These are phyloP conservation scores for Micractinium sp. DNA, from an alignment of 139 green algal genomes.

Conservation along the genomic window DNA sequence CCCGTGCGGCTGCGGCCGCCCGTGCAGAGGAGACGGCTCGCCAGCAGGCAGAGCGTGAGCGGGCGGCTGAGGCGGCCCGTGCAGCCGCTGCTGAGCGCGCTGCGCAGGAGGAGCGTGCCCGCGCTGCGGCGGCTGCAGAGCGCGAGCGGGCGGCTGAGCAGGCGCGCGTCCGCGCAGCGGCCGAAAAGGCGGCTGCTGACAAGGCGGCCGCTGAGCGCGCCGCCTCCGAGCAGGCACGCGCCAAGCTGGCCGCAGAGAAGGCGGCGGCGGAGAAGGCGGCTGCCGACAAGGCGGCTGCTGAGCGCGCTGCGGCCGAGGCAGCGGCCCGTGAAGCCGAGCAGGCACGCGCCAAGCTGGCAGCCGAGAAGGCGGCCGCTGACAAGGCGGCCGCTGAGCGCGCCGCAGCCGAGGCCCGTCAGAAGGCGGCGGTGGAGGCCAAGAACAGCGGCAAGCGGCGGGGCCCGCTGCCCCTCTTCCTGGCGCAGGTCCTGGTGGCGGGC, in stretches of 20 bases:
- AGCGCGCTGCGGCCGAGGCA: background rate
- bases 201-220: background rate
- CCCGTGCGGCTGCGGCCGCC: background rate
- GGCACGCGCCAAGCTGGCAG: background rate
- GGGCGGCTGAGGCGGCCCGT: background rate
- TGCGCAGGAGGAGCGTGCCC: background rate
- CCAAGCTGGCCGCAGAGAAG: background rate
- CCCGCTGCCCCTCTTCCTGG: constrained; percentile 32
- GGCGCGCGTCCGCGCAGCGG: background rate
- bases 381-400: constrained; percentile 8
- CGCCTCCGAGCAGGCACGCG: constrained; percentile 3
- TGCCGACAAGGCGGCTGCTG: background rate
- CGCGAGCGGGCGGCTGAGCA: background rate
- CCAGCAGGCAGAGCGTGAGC: background rate
- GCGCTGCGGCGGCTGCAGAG: background rate
- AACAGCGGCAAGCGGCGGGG: constrained; percentile 4
- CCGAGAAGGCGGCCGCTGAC: background rate
- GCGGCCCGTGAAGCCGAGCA: background rate
- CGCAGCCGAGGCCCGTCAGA: background rate
- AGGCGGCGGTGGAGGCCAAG: background rate
- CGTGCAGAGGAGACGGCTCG: background rate
- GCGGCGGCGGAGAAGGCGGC: background rate
- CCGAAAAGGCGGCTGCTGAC: background rate
- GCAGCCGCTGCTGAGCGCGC: background rate
- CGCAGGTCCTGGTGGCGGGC: constrained; percentile 4